These are phyloP conservation scores for Leccinum sublutescens DNA, from an alignment of 768 basidiomycete genomes.

Conservation along the genomic window DNA sequence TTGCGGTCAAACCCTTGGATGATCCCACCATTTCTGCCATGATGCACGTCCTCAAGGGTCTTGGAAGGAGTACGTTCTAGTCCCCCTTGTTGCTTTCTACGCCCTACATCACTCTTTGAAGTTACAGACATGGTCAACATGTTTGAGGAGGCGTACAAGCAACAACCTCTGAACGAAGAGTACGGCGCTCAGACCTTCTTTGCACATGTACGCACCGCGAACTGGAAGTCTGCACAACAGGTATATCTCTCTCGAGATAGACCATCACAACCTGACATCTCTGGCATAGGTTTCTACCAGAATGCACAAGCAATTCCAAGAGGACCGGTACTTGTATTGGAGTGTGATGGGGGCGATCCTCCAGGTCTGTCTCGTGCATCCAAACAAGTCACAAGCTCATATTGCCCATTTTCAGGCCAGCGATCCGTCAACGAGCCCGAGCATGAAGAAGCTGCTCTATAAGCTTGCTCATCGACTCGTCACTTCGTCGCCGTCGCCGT, in stretches of 20 bases:
- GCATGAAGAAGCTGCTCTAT: constrained; percentile 66
- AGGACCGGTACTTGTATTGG: constrained; percentile 83
- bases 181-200: constrained; percentile 83
- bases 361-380: constrained; percentile 49
- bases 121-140: constrained; percentile 80
- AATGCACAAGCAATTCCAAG: constrained; percentile 82
- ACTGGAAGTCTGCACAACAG: constrained; percentile 87
- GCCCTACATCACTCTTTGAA: constrained; percentile 17
- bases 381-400: constrained; percentile 10
- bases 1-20: constrained; percentile 68
- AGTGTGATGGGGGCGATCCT: constrained; percentile 75
- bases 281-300: constrained; percentile 64
- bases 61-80: constrained; percentile 58
- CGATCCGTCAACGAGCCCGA: constrained; percentile 57
- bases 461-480: constrained; percentile 78
- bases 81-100: background rate
- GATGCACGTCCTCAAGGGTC: constrained; percentile 78
- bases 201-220: constrained; percentile 73
- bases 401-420: constrained; percentile 53
- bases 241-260: constrained; percentile 36
- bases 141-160: constrained; percentile 86
- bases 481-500: constrained; percentile 58
- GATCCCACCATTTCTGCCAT: constrained; percentile 75
- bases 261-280: constrained; percentile 2
- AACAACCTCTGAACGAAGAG: constrained; percentile 78